phyloP scores from a whole-genome alignment of 371 early-diverging fungal species.

The Saksenaea oblongispora region DNA sequence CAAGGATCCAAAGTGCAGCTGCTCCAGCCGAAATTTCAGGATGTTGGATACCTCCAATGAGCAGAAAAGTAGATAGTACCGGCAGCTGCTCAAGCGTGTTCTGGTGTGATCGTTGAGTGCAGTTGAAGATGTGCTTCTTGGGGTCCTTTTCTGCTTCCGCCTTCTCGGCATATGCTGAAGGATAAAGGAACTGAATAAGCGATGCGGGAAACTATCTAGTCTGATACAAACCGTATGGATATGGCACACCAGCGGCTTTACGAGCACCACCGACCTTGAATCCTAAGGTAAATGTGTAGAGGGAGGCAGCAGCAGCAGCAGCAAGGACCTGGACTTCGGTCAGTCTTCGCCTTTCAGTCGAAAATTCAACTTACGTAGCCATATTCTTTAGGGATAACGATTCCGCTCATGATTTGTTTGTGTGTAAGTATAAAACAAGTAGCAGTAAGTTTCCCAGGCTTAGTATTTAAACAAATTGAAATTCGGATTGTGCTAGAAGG shows the following conservation, averaged over 20 bases:
- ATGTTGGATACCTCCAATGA: conserved; percentile 52
- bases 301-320: background rate
- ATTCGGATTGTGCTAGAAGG: no score
- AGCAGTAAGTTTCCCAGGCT: no score
- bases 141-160: conserved; percentile 59
- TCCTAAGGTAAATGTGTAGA: background rate
- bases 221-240: conserved; percentile 53
- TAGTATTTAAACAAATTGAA: no score
- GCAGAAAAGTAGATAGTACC: conserved; percentile 32
- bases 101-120: conserved; percentile 74
- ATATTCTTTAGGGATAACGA: conserved; percentile 41
- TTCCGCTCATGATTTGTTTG: conserved; percentile 25
- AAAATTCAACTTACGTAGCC: conserved; percentile 34
- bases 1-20: conserved; percentile 52
- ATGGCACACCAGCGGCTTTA: conserved; percentile 57
- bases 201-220: background rate
- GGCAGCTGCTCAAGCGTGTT: conserved; percentile 43
- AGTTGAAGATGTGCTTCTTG: conserved; percentile 66
- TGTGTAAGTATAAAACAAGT: no score
- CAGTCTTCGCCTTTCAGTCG: background rate
- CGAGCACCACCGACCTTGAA: conserved; percentile 32
- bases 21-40: conserved; percentile 53
- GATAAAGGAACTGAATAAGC: background rate
- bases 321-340: conserved; percentile 14
- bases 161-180: conserved; percentile 58